phyloP scores from a whole-genome alignment of 495 filamentous ascomycete genomes.

The Penicillium parvum region DNA sequence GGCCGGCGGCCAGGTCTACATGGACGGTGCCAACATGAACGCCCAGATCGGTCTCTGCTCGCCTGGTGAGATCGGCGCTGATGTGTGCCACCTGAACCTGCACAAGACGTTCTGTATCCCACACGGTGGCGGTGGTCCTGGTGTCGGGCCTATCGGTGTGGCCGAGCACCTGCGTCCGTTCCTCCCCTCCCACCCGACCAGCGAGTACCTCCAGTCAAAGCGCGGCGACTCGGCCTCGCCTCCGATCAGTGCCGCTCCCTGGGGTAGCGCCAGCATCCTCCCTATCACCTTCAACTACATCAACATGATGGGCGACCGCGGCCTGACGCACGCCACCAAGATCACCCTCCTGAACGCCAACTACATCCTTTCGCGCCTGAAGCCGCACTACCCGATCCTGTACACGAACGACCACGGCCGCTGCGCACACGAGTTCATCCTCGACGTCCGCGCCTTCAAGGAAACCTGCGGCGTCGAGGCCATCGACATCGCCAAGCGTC shows the following conservation, averaged over 20 bases:
- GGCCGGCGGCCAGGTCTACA: slow-evolving; percentile 93
- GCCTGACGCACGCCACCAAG: slow-evolving; percentile 91
- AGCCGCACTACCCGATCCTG: slow-evolving; percentile 81
- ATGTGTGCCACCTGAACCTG: slow-evolving; percentile 96
- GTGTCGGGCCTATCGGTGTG: slow-evolving; percentile 93
- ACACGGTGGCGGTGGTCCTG: slow-evolving; percentile 92
- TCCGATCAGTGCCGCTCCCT: slow-evolving; percentile 82
- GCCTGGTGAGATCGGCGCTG: slow-evolving; percentile 93
- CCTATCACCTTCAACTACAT: slow-evolving; percentile 98
- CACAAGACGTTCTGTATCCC: slow-evolving; percentile 99
- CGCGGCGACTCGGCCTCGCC: slow-evolving; percentile 52
- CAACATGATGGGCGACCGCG: slow-evolving; percentile 89
- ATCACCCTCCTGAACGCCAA: slow-evolving; percentile 95
- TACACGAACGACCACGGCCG: slow-evolving; percentile 87
- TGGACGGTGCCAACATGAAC: slow-evolving; percentile 99
- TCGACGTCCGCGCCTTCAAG: slow-evolving; percentile 83
- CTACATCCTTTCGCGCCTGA: slow-evolving; percentile 92
- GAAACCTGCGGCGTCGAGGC: slow-evolving; percentile 84
- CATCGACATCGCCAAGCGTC: slow-evolving; percentile 94
- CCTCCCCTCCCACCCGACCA: slow-evolving; percentile 70
- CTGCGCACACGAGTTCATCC: slow-evolving; percentile 98
- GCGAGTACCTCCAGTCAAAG: slow-evolving; percentile 54
- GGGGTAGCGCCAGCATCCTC: slow-evolving; percentile 89
- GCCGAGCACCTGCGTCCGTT: slow-evolving; percentile 72
- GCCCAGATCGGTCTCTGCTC: slow-evolving; percentile 97